Conservation (phyloP, 139 green algal species). For the Pseudopediastrum boryanum region DNA sequence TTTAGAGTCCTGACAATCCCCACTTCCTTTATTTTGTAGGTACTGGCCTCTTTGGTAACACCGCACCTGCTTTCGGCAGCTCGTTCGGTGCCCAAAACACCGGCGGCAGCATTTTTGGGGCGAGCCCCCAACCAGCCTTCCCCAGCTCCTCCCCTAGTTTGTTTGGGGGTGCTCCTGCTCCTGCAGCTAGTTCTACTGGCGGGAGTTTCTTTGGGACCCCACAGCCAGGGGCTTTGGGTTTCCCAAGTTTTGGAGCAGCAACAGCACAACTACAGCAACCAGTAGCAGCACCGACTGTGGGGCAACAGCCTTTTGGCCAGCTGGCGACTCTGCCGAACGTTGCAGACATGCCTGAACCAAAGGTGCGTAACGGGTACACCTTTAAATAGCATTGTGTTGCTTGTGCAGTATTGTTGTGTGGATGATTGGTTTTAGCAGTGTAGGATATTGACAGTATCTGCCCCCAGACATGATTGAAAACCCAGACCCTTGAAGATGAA, state of each 20-base stretch:
- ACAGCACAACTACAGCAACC: too few relatives aligned
- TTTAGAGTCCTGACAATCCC: too few relatives aligned
- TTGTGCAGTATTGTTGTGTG: neutral
- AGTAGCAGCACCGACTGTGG: conserved; percentile 40
- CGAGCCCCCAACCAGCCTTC: neutral
- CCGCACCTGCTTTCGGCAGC: too few relatives aligned
- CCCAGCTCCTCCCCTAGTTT: neutral
- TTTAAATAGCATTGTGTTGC: neutral
- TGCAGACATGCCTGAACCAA: conserved; percentile 52
- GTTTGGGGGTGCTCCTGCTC: neutral
- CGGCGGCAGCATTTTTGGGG: conserved; percentile 27
- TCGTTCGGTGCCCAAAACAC: conserved; percentile 8
- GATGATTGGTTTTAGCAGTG: neutral
- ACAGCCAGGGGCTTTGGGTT: neutral
- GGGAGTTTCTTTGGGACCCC: conserved; percentile 9
- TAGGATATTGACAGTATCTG: neutral
- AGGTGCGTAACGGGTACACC: conserved; percentile 15
- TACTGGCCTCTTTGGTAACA: conserved; percentile 6
- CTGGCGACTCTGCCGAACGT: conserved; percentile 47
- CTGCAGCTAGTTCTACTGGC: neutral
- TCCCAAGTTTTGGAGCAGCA: neutral
- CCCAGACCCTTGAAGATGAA: neutral
- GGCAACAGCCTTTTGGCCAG: conserved; percentile 49
- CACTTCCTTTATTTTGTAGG: too few relatives aligned
- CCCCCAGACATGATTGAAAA: neutral